These are phyloP conservation scores for Trichoderma simmonsii DNA, from an alignment of 2,329 filamentous ascomycete species.

Conservation along the genomic window DNA sequence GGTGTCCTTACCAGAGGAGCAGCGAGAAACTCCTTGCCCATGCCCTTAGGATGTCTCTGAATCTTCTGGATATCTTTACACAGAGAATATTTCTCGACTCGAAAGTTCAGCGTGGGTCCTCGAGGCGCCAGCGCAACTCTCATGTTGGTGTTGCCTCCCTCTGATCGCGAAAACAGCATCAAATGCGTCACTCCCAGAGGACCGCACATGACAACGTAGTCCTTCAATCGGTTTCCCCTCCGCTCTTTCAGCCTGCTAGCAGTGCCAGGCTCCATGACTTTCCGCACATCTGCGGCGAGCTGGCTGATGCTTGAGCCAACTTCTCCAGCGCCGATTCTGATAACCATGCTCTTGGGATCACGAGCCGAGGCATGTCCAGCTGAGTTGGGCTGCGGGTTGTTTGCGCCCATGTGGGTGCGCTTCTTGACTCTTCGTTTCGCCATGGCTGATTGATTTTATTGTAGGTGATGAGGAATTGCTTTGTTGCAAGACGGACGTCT, in stretches of 20 bases:
- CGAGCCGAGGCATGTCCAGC: constrained; percentile 61
- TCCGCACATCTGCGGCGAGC: constrained; percentile 83
- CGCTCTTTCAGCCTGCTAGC: constrained; percentile 86
- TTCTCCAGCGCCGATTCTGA: constrained; percentile 90
- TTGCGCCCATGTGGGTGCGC: constrained; percentile 74
- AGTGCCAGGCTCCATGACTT: constrained; percentile 94
- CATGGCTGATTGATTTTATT: constrained; percentile 50
- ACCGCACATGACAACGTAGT: constrained; percentile 94
- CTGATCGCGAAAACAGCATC: constrained; percentile 86
- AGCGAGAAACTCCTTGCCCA: constrained; percentile 80
- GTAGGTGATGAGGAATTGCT: not conserved
- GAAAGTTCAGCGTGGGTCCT: constrained; percentile 89
- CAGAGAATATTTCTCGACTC: constrained; percentile 90
- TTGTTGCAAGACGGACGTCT: not conserved
- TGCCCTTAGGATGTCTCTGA: constrained; percentile 76
- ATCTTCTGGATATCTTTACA: constrained; percentile 85
- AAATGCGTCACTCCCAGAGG: constrained; percentile 91
- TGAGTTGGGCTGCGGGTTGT: constrained; percentile 55
- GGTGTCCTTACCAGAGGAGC: constrained; percentile 66
- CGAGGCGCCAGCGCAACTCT: constrained; percentile 82
- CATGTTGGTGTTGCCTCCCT: constrained; percentile 87
- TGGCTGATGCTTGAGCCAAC: constrained; percentile 90
- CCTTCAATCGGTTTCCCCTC: constrained; percentile 79
- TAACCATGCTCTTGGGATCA: constrained; percentile 95
- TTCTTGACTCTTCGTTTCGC: constrained; percentile 81